A percentile compares a stretch with the other conserved stretches of the same genome.
Conservation (phyloP, 1,139 yeast species). For the Kodamaea alishanica region DNA sequence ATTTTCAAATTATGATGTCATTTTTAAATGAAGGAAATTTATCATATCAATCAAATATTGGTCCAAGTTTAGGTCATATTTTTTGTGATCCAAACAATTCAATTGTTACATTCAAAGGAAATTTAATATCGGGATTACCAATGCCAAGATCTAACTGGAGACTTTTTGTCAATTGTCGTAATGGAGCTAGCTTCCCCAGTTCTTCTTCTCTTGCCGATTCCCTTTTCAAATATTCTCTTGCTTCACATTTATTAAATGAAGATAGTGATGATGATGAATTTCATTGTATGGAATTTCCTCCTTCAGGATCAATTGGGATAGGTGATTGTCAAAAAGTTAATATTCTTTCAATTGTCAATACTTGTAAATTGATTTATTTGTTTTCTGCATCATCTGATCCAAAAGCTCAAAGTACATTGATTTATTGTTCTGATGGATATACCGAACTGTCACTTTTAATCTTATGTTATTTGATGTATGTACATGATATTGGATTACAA, state of each 20-base stretch:
- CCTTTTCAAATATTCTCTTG: slow-evolving; percentile 30
- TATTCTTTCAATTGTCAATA: slow-evolving; percentile 55
- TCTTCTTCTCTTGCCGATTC: slow-evolving; percentile 33
- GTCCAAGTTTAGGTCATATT: slow-evolving; percentile 21
- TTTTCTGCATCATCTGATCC: slow-evolving; percentile 29
- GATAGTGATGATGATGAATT: slow-evolving; percentile 22
- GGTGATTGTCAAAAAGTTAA: slow-evolving; percentile 62
- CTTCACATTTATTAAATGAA: slow-evolving; percentile 21
- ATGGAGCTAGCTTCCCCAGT: slow-evolving; percentile 58
- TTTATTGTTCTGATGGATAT: slow-evolving; percentile 88
- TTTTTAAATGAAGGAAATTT: slow-evolving; percentile 18
- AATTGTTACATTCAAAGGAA: slow-evolving; percentile 32
- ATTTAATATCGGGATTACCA: slow-evolving; percentile 2
- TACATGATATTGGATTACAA: slow-evolving; percentile 48
- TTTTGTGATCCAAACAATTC: slow-evolving; percentile 54
- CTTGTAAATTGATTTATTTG: slow-evolving; percentile 57
- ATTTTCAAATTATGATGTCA: slow-evolving; percentile 36
- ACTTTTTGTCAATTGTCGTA: slow-evolving; percentile 41
- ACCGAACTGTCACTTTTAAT: slow-evolving; percentile 81
- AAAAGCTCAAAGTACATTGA: slow-evolving; percentile 38
- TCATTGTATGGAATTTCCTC: slow-evolving; percentile 64
- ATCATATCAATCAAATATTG: slow-evolving; percentile 9
- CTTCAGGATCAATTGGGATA: slow-evolving; percentile 75
- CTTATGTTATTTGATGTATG: slow-evolving; percentile 67
- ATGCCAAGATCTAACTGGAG: slow-evolving; percentile 38